Conservation (phyloP, 306 rosid genomes). For the Inga oerstediana region DNA sequence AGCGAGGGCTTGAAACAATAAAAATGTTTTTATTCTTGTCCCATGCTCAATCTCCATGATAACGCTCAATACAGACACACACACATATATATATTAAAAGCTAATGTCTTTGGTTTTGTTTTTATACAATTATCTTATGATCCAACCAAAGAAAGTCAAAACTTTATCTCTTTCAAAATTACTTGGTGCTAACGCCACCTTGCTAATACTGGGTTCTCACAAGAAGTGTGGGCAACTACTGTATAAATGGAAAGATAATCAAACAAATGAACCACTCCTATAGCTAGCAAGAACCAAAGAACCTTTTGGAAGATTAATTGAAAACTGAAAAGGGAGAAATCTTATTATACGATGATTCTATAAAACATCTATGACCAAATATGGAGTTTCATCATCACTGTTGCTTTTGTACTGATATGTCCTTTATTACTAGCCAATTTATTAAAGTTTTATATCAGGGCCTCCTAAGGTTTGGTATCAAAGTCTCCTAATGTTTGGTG, state of each 20-base stretch:
- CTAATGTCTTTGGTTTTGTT: background rate
- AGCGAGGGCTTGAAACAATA: constrained; percentile 42
- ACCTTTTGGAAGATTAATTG: too few relatives aligned
- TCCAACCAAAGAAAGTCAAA: background rate
- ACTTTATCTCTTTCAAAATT: background rate
- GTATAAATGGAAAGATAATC: constrained; percentile 11
- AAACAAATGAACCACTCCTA: too few relatives aligned
- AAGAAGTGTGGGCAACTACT: constrained; percentile 64
- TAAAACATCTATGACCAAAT: too few relatives aligned
- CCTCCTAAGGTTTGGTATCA: too few relatives aligned
- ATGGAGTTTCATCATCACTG: too few relatives aligned
- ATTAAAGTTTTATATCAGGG: too few relatives aligned
- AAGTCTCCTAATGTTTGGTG: too few relatives aligned
- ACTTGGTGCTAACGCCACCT: background rate
- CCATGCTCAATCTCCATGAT: background rate
- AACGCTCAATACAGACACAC: background rate
- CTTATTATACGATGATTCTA: too few relatives aligned
- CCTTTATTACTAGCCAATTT: too few relatives aligned
- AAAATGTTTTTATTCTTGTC: constrained; percentile 35
- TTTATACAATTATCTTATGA: background rate
- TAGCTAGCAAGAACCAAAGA: background rate
- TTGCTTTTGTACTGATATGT: too few relatives aligned
- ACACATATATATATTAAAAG: background rate
- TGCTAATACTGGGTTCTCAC: constrained; percentile 42
- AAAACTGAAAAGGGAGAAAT: too few relatives aligned